Evolutionary conservation across 176 grass and related monocot genomes (phyloP), one percentile per base, ranked within the genome.

Genomic region (Hsuehochloa calcarea): DNA sequence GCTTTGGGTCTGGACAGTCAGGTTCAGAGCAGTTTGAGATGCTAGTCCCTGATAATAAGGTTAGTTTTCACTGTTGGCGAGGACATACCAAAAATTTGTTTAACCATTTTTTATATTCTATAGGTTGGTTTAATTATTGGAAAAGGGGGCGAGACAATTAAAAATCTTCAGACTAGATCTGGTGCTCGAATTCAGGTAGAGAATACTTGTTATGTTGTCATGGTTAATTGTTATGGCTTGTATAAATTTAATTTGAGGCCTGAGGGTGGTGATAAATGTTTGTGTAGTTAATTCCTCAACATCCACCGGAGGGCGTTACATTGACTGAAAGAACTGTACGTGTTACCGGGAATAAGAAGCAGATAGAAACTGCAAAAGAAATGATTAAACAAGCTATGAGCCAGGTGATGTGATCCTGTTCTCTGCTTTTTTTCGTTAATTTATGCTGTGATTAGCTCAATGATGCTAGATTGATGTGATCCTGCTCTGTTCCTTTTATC

Each of bases 91-190:
- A 59, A 77, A 39, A 40, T 26, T 68, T 88, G 39, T 71, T 64
- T 67, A 86, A 82, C 65, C 11, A 14, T 47, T 72, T 35, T 40
- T 70, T 52, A 12, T 50, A 55, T 72, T 59, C 23, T 78, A 10
- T 75, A 99, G 96, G 93, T 99, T 86, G 92, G 97, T 83, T 77
- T 92, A 38, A 89, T 99, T 44, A 99, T 99, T 29, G 97, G 97
- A 81, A 99, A 99, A 90, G 93, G 93, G 4, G 96, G 96, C 0
- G 91, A 99, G 66, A 94, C 92, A 77, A 99, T 99, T 68, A 96
- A 96, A 87, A 91, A 85, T 58, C 70, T 99, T 47, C 96, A 99
- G 74, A 88, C 88, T 22, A 90, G 88, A 89, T 99, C 97, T 35
- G 97, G 97, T 80, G 93, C 93, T 91, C 97, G 91, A 51, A 99